Evolutionary conservation across 164 flowering plant species (phyloP), one percentile per base, ranked within the genome.

Genomic region (Hamamelis virginiana): DNA sequence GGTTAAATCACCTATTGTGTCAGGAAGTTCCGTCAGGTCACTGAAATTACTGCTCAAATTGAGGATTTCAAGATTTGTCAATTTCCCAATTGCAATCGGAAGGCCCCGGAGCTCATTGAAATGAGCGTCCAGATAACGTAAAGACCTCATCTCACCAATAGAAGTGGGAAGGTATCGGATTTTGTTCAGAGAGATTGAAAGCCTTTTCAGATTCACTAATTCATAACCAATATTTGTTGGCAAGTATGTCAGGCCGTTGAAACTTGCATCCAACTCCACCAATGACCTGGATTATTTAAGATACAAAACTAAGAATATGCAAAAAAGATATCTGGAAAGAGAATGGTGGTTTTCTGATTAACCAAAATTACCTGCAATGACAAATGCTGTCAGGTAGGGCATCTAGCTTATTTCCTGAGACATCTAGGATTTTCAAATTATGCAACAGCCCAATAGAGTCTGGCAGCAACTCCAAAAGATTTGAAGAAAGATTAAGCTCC

Each of bases 31-130:
- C 11, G 62, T 81, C 70, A 94, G 65, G 68, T 94, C 98, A 66
- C 76, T 90, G 78, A 94, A 94, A 76, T 94, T 94, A 52, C 89
- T 87, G 80, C 95, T 80, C 52, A 94, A 78, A 74, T 94, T 87
- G 22, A 95, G 83, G 52, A 69, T 74, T 77, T 91, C 92, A 19
- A 95, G 96, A 73, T 82, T 87, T 21, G 81, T 79, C 76, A 95
- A 72, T 57, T 68, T 85, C 65, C 97, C 99, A 70, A 95, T 76
- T 1, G 94, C 73, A 58, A 48, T 61, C 15, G 99, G 99, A 68
- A 92, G 91, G 50, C 90, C 90, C 28, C 61, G 83, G n/a, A 95
- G 92, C 82, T 92, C 96, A 71, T 95, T 92, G 84, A 95, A 95
- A 80, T 95, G 99, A 53, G 79, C 92, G 76, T 92, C 97, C 62